Evolutionary conservation across 108 stramenopile genomes (phyloP), one percentile per base, ranked within the genome.

Genomic region (Seminavis robusta): DNA sequence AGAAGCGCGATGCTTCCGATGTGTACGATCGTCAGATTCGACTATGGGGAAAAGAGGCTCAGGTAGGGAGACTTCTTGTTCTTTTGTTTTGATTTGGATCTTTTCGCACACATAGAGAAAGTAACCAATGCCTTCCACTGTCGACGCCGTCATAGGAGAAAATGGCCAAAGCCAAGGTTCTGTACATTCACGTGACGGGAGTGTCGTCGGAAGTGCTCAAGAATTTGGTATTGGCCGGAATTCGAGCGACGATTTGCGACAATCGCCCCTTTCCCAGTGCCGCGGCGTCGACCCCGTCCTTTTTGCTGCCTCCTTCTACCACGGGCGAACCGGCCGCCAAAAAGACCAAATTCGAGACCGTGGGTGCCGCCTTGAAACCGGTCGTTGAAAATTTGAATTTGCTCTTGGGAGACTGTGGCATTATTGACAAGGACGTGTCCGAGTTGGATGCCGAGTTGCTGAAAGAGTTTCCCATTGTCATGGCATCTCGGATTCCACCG

Each of bases 11-110:
- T 21, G 76, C 67, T 45, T 63, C 66, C 33, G 89, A 90, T 53
- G 74, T 94, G 24, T 98, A 98, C 60, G 95, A 98, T 73, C 85
- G 97, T 33, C 97, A 98, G 63, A 94, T 98, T 46, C 91, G 97
- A 7, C 71, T 98, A 20, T 98, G 97, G 97, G 97, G 97, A 6
- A 82, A 89, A 16, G 95, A 96, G 45, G 92, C 95, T 20, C 97
- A 98, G 79, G 81, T 76, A 65, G 43, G 69, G 2, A 24, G 15
- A 25, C 38, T 13, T 45, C 29, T 56, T 3, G 28, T 58, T 50
- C 21, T 40, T 20, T 7, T 55, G 11, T 19, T 40, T 21, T 40
- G 15, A n/a, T 57, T 20, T 10, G 15, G 21, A n/a, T 2, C 6
- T 16, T 53, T 53, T 11, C 44, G 8, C 38, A 54, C n/a, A 44